Conservation (phyloP, 345 rosid species). For the Diplotaxis tenuifolia region DNA sequence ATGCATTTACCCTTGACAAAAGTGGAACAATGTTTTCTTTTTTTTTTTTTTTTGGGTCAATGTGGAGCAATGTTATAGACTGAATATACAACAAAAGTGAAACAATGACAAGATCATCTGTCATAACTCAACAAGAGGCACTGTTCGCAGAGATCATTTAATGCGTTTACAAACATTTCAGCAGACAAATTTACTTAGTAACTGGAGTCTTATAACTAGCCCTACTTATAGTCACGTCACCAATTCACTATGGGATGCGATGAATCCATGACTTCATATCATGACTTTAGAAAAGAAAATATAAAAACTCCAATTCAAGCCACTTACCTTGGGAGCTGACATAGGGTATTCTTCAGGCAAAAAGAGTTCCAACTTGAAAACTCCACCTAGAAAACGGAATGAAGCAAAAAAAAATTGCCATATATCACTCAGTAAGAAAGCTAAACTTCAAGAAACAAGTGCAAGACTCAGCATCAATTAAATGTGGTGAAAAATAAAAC, state of each 20-base stretch:
- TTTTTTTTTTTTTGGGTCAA: no score
- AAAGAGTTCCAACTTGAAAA: conserved; percentile 97
- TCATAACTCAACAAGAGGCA: background rate
- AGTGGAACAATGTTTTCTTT: background rate
- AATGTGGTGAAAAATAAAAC: background rate
- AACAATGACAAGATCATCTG: background rate
- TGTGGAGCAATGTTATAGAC: background rate
- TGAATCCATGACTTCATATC: no score
- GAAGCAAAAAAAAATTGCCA: conserved; percentile 21
- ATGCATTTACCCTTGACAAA: no score
- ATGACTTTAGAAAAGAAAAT: background rate
- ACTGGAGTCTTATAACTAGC: background rate
- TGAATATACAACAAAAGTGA: background rate
- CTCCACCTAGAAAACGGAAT: conserved; percentile 63
- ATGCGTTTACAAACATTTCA: background rate
- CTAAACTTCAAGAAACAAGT: background rate
- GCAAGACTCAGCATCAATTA: background rate
- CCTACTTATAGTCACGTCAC: no score
- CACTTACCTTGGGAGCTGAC: conserved; percentile 96
- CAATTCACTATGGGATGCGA: no score
- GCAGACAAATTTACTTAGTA: background rate
- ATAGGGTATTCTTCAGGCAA: conserved; percentile 99
- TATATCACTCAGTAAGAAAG: background rate
- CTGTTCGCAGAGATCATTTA: background rate
- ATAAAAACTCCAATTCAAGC: background rate